Base-by-base conservation (phyloP, 176 grass and related monocot species). In the Eragrostis curvula region DNA sequence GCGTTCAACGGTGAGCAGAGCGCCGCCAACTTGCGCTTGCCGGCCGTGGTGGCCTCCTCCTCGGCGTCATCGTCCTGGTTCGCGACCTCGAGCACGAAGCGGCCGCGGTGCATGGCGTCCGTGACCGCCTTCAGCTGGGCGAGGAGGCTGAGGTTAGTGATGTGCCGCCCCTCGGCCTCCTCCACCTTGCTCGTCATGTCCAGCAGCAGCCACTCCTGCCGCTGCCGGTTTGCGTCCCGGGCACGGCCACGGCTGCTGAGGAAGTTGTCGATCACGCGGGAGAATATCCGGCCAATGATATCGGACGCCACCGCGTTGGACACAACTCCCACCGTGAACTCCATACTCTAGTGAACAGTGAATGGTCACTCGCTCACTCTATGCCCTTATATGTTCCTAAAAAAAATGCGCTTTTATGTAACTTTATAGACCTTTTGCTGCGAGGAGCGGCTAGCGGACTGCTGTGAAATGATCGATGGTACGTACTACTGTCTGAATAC, bases 121-220 rank as follows among this genome's bases (percentile, higher is more conserved):
- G 63, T 87, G 52, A 87, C 71, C 71, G 16, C 70, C 85, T 81
- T 68, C 16, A 87, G 78, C 50, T 81, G 52, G 23, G 71, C 68
- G 71, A 87, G 85, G 0, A 87, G 32, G 62, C 62, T 87, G 78
- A 61, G 17, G 78, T 87, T 87, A 71, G 78, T 87, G 71, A 87
- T 87, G 71, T 81, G 85, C 29, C 85, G 78, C n/a, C 78, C 71
- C 79, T 87, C 78, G 42, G 85, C 85, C 71, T 81, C 85, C 85
- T 87, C 85, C 6, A 87, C 52, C n/a, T 40, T 70, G 71, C 50
- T 48, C 51, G 62, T 51, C n/a, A 87, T 87, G 62, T 40, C 75
- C n/a, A 16, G 16, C 25, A 81, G 71, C 62, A 87, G 78, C 61
- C 52, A 51, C 78, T 87, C 78, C 7, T 81, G 85, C 28, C 78